Percentiles rank a stretch among this genome's conserved stretches.
Conservation (phyloP, 495 filamentous ascomycete genomes). For the Neurospora sp. region DNA sequence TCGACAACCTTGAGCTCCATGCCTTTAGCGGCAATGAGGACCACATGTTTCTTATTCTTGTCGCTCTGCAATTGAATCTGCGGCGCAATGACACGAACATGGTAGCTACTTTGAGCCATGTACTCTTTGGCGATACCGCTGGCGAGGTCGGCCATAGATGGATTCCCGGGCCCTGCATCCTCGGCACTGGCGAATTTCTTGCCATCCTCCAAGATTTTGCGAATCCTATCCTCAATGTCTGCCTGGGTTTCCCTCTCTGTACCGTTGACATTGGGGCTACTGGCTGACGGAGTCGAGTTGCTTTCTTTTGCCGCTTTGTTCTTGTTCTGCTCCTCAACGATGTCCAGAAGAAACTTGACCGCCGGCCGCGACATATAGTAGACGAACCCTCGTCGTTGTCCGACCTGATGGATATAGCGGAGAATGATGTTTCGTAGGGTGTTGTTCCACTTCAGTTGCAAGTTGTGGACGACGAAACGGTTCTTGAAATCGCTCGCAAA, state of each 20-base stretch:
- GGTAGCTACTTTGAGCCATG: constrained; percentile 86
- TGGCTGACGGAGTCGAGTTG: constrained; percentile 25
- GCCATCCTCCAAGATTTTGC: constrained; percentile 75
- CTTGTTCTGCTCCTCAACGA: constrained; percentile 86
- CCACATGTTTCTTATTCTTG: constrained; percentile 87
- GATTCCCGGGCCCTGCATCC: constrained; percentile 34
- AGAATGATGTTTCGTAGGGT: constrained; percentile 90
- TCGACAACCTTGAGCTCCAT: constrained; percentile 96
- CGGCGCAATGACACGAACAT: constrained; percentile 87
- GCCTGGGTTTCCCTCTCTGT: constrained; percentile 45
- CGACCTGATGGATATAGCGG: constrained; percentile 94
- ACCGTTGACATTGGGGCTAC: constrained; percentile 27
- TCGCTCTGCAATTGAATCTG: constrained; percentile 97
- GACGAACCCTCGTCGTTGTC: constrained; percentile 89
- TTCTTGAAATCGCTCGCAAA: constrained; percentile 93
- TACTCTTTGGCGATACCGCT: constrained; percentile 81
- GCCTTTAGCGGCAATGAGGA: constrained; percentile 86
- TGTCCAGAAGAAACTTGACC: constrained; percentile 96
- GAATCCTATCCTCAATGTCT: constrained; percentile 74
- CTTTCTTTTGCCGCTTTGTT: constrained; percentile 37
- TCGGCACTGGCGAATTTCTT: constrained; percentile 74
- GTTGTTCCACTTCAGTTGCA: constrained; percentile 98
- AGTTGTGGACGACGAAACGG: constrained; percentile 93
- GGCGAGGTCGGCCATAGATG: constrained; percentile 47
- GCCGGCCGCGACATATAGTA: constrained; percentile 95